Conservation (phyloP, 2,329 filamentous ascomycete species). For the Penicillium rolfsii region DNA sequence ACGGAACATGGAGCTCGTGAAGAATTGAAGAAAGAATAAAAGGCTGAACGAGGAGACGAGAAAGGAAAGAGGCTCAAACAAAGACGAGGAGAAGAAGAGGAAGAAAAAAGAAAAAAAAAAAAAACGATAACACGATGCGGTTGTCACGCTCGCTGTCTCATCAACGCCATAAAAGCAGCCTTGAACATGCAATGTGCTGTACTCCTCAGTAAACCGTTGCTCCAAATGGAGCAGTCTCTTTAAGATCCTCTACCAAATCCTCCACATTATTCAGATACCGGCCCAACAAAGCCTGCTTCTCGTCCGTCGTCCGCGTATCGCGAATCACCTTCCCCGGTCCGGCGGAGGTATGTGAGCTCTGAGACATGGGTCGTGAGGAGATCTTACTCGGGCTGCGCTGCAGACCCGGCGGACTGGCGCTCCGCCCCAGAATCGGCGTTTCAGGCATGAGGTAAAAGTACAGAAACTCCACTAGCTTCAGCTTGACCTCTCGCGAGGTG, state of each 20-base stretch:
- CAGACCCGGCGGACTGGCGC: slow-evolving; percentile 52
- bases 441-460: slow-evolving; percentile 99
- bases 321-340: slow-evolving; percentile 32
- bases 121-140: slow-evolving; percentile 22
- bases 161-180: slow-evolving; percentile 21
- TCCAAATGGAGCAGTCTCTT: slow-evolving; percentile 76
- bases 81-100: slow-evolving; percentile 4
- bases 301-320: slow-evolving; percentile 69
- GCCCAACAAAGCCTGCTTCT: slow-evolving; percentile 79
- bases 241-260: slow-evolving; percentile 80
- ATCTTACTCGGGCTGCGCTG: slow-evolving; percentile 72
- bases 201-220: slow-evolving; percentile 45
- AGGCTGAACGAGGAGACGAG: slow-evolving; percentile 10
- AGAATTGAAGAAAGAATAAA: slow-evolving; percentile 18
- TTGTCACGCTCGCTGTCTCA: slow-evolving; percentile 26
- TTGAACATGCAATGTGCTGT: slow-evolving; percentile 8
- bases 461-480: slow-evolving; percentile 94
- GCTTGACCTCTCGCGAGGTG: slow-evolving; percentile 85
- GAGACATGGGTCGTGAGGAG: slow-evolving; percentile 59
- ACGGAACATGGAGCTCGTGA: slow-evolving; percentile 27
- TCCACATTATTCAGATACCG: slow-evolving; percentile 80
- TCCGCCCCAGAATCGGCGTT: slow-evolving; percentile 54
- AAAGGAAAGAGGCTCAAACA: slow-evolving; percentile 8
- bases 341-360: slow-evolving; percentile 39
- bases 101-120: slow-evolving; percentile 9